A percentile compares a stretch with the other conserved stretches of the same genome.
These are phyloP conservation scores for Tinospora cordifolia DNA, from an alignment of 164 flowering plant species.

Conservation along the genomic window DNA sequence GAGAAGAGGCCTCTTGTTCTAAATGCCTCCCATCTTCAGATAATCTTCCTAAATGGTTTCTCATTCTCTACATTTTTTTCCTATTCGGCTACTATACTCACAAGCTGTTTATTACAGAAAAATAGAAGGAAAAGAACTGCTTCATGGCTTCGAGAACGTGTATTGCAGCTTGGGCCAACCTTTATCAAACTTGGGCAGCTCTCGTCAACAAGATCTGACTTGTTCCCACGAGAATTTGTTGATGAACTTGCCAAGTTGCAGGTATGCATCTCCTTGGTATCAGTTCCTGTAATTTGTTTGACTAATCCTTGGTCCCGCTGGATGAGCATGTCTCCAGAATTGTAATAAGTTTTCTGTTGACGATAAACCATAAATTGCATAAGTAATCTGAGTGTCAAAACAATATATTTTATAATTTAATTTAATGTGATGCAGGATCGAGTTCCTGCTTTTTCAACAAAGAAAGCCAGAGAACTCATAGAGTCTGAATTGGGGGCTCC, in stretches of 20 bases:
- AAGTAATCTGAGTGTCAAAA: background rate
- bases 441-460: conserved; percentile 85
- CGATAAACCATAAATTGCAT: background rate
- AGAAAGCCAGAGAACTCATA: conserved; percentile 65
- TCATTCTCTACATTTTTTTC: background rate
- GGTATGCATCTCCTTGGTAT: conserved; percentile 35
- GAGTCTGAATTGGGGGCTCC: conserved; percentile 80
- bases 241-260: conserved; percentile 95
- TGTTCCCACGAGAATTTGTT: conserved; percentile 83
- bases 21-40: background rate
- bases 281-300: background rate
- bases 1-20: background rate
- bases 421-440: conserved; percentile 10
- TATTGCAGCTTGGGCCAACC: conserved; percentile 92
- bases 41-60: background rate
- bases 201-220: conserved; percentile 89
- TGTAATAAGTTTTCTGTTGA: background rate
- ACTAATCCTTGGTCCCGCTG: background rate
- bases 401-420: background rate
- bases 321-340: background rate
- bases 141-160: conserved; percentile 80
- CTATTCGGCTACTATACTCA: background rate
- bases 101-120: conserved; percentile 38
- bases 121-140: conserved; percentile 68
- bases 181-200: conserved; percentile 93